A percentile compares a stretch with the other conserved stretches of the same genome.
These are phyloP conservation scores for Lathyrus oleraceus DNA, from an alignment of 306 rosid species.

Conservation along the genomic window DNA sequence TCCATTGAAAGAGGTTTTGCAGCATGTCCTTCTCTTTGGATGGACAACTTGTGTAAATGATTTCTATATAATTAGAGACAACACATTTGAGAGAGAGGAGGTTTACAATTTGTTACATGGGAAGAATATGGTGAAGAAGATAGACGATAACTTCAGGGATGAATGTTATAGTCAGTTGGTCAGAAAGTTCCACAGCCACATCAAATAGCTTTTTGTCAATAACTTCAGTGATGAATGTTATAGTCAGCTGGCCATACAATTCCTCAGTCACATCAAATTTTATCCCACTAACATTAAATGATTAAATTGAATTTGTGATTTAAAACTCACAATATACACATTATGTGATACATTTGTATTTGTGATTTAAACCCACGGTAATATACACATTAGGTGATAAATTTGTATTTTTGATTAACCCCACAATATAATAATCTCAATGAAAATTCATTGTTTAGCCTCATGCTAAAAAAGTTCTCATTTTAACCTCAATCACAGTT, in stretches of 20 bases:
- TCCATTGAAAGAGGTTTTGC: no score
- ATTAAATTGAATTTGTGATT: background rate
- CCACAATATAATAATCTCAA: background rate
- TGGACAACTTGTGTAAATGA: no score
- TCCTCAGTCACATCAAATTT: background rate
- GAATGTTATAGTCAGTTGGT: background rate
- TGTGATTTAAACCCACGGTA: background rate
- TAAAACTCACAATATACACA: no score
- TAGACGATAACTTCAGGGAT: background rate
- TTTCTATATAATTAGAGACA: no score
- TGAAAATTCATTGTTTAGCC: background rate
- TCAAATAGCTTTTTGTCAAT: no score
- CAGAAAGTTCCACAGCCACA: background rate
- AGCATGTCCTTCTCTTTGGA: no score
- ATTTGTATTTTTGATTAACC: background rate
- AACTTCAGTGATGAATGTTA: background rate
- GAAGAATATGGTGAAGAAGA: background rate
- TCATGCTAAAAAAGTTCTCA: background rate
- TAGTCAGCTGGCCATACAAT: background rate
- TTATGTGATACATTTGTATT: background rate
- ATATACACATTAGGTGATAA: no score
- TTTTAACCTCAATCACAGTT: background rate
- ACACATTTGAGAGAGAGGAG: background rate
- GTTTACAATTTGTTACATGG: background rate
- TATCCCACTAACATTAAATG: background rate